Evolutionary conservation across 345 rosid species (phyloP).

Genomic region (Draba incana): DNA sequence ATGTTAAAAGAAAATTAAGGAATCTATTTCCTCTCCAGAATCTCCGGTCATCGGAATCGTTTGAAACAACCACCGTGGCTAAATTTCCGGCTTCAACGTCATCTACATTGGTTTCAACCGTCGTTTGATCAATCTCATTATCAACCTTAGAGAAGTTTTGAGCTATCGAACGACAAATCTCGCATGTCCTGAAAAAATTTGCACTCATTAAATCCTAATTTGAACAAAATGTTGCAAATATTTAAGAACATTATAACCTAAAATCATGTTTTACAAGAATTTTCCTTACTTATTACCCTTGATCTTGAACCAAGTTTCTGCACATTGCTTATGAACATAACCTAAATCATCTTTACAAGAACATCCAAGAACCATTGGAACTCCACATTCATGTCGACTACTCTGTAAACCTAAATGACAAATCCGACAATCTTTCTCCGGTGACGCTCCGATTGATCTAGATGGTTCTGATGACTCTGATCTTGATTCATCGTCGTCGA

Average conservation of each 20-base stretch:
- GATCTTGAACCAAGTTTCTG: conserved; percentile 98
- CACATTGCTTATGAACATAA: conserved; percentile 92
- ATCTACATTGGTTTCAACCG: conserved; percentile 28
- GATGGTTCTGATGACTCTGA: conserved; percentile 20
- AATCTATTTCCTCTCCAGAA: conserved; percentile 80
- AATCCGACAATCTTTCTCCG: conserved; percentile 78
- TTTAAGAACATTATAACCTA: too few relatives aligned
- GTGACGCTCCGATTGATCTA: neutral
- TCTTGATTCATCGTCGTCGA: neutral
- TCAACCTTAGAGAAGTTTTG: conserved; percentile 58
- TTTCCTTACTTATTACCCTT: conserved; percentile 69
- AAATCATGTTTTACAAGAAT: too few relatives aligned
- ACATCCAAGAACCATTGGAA: conserved; percentile 83
- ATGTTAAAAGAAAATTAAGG: conserved; percentile 41
- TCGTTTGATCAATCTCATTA: conserved; percentile 31
- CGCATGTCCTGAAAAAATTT: conserved; percentile 69
- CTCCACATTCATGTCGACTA: conserved; percentile 54
- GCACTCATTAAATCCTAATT: neutral
- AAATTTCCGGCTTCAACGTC: conserved; percentile 43
- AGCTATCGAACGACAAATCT: conserved; percentile 85
- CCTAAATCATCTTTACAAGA: conserved; percentile 96
- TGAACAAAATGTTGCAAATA: too few relatives aligned
- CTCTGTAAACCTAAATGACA: conserved; percentile 94
- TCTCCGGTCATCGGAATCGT: conserved; percentile 56
- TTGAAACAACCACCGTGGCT: conserved; percentile 26